Conservation (phyloP, 805 yeast genomes). For the Komagataella mondaviorum region DNA sequence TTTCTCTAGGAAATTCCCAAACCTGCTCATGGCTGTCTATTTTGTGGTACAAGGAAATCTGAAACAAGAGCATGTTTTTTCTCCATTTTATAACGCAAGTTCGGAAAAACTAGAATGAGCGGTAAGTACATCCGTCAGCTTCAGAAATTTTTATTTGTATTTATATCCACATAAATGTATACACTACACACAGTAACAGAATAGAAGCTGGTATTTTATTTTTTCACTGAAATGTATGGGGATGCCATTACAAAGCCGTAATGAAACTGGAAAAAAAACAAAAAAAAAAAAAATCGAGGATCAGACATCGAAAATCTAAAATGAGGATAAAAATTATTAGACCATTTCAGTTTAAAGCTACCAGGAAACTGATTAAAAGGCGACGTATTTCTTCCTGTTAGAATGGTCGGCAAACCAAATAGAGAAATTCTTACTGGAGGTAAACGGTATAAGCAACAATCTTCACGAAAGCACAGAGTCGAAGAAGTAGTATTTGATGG, state of each 20-base stretch:
- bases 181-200: neutral
- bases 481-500: conserved; percentile 80
- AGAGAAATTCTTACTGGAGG: conserved; percentile 86
- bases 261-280: too few species aligned
- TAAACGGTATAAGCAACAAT: conserved; percentile 60
- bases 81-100: conserved; percentile 20
- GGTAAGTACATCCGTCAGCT: neutral
- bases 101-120: neutral
- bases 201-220: too few species aligned
- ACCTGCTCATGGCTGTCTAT: conserved; percentile 63
- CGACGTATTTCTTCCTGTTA: neutral
- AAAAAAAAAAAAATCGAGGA: neutral
- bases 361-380: neutral
- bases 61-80: conserved; percentile 49
- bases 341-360: neutral
- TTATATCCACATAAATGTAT: too few species aligned
- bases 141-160: neutral
- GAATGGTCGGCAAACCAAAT: conserved; percentile 26
- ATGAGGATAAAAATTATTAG: neutral
- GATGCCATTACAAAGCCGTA: too few species aligned
- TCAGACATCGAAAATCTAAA: neutral
- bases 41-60: conserved; percentile 42
- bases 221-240: too few species aligned
- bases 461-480: conserved; percentile 51
- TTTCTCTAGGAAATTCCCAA: conserved; percentile 67